Conservation (phyloP, 768 basidiomycete genomes). For the Fistulinella prunicolor region DNA sequence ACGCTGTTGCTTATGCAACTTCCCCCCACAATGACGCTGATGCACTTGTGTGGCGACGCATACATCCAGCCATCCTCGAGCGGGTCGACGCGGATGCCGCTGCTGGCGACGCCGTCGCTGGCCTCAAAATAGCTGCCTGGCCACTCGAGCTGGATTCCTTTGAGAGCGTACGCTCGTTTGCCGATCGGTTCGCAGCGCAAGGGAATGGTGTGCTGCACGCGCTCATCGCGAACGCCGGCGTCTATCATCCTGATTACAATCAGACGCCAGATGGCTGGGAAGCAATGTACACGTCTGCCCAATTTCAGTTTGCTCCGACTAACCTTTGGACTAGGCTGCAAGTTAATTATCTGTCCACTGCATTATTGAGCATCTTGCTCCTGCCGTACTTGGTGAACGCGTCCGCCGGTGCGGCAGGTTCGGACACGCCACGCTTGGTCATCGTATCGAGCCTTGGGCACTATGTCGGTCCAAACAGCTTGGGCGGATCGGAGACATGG, state of each 20-base stretch:
- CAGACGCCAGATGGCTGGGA: conserved; percentile 47
- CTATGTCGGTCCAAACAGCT: conserved; percentile 9
- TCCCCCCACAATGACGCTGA: neutral
- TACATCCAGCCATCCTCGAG: conserved; percentile 5
- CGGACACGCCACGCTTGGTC: conserved; percentile 19
- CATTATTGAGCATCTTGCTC: conserved; percentile 30
- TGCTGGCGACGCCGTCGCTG: neutral
- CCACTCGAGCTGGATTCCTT: conserved; percentile 33
- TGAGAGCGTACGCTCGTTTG: conserved; percentile 30
- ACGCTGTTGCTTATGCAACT: too few relatives aligned
- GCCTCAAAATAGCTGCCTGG: conserved; percentile 25
- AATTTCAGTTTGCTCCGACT: neutral
- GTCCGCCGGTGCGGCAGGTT: conserved; percentile 4
- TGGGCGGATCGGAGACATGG: conserved; percentile 9
- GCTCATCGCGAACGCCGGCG: conserved; percentile 32
- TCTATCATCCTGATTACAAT: conserved; percentile 12
- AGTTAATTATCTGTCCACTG: conserved; percentile 33
- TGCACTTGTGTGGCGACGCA: neutral
- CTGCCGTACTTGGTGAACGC: conserved; percentile 29
- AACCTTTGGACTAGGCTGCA: conserved; percentile 24
- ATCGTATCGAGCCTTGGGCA: conserved; percentile 30
- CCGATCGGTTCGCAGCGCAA: conserved; percentile 25
- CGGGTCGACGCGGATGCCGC: conserved; percentile 3
- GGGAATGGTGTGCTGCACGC: conserved; percentile 19
- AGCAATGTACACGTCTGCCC: conserved; percentile 29